These are phyloP conservation scores for Chalciporus piperatus DNA, from an alignment of 768 basidiomycete species.

Conservation along the genomic window DNA sequence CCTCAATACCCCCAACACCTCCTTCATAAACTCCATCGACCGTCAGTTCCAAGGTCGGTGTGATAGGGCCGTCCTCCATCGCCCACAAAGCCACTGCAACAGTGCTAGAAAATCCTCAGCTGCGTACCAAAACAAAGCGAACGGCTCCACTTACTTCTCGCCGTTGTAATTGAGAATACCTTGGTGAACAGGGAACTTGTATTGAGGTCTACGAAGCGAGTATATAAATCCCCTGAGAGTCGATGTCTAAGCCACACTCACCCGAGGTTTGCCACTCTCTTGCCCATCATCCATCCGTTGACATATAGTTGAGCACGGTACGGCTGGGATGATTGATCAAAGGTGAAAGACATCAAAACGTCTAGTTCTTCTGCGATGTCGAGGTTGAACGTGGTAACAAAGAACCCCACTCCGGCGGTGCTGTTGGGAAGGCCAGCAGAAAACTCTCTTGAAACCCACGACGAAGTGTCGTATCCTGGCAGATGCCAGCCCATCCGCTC, in stretches of 20 bases:
- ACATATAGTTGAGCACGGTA: conserved; percentile 76
- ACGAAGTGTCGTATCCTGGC: conserved; percentile 62
- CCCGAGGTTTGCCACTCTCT: conserved; percentile 71
- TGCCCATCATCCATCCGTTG: conserved; percentile 91
- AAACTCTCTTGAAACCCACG: conserved; percentile 58
- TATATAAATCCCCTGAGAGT: not conserved
- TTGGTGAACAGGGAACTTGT: conserved; percentile 79
- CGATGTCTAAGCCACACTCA: conserved; percentile 25
- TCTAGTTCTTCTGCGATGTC: conserved; percentile 60
- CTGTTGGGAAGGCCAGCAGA: conserved; percentile 54
- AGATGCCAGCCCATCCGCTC: conserved; percentile 75
- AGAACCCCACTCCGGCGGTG: conserved; percentile 75
- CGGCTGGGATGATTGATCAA: conserved; percentile 59
- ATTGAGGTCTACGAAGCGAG: conserved; percentile 55
- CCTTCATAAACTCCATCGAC: conserved; percentile 62
- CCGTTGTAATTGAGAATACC: conserved; percentile 77
- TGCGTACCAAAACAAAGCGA: not conserved
- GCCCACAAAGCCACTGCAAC: conserved; percentile 69
- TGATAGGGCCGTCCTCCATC: conserved; percentile 47
- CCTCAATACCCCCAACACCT: conserved; percentile 55
- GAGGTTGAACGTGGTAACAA: conserved; percentile 70
- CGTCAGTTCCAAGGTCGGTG: conserved; percentile 52
- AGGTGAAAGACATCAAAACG: conserved; percentile 68
- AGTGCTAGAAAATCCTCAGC: conserved; percentile 36
- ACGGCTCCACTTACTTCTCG: conserved; percentile 46